Conservation (phyloP, 176 grass and related monocot species). For the Alopecurus myosuroides region DNA sequence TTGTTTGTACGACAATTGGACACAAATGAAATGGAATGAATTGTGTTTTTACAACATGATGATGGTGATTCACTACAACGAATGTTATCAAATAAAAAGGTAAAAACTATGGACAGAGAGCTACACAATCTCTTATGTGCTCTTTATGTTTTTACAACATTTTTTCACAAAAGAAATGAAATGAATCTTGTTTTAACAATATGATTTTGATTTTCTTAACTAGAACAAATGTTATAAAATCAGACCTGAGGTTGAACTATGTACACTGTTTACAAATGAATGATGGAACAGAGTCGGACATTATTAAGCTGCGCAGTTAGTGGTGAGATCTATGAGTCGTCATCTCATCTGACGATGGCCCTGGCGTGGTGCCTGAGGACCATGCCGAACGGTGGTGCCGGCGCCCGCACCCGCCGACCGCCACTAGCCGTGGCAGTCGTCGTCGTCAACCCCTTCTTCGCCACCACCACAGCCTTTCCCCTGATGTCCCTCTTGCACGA, state of each 20-base stretch:
- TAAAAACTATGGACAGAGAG: neutral
- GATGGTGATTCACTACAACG: neutral
- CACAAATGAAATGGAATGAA: too few relatives aligned
- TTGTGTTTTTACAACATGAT: neutral
- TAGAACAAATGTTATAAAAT: neutral
- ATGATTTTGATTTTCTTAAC: too few relatives aligned
- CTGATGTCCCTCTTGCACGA: conserved; percentile 47
- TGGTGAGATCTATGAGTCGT: neutral
- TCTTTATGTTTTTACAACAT: too few relatives aligned
- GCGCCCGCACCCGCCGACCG: neutral
- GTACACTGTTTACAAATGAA: neutral
- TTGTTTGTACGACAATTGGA: too few relatives aligned
- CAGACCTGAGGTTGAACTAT: neutral
- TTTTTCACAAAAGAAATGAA: too few relatives aligned
- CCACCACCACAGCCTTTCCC: conserved; percentile 37
- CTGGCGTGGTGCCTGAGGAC: conserved; percentile 59
- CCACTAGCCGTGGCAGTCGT: neutral
- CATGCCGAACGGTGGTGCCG: conserved; percentile 32
- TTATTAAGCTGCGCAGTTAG: neutral
- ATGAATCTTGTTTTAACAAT: too few relatives aligned
- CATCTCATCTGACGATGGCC: conserved; percentile 48
- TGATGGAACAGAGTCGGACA: neutral
- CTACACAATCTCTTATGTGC: too few relatives aligned
- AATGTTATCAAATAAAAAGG: too few relatives aligned
- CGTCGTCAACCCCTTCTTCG: conserved; percentile 1